These are phyloP conservation scores for Erigeron philadelphicus DNA, from an alignment of 140 eudicot genomes.

Conservation along the genomic window DNA sequence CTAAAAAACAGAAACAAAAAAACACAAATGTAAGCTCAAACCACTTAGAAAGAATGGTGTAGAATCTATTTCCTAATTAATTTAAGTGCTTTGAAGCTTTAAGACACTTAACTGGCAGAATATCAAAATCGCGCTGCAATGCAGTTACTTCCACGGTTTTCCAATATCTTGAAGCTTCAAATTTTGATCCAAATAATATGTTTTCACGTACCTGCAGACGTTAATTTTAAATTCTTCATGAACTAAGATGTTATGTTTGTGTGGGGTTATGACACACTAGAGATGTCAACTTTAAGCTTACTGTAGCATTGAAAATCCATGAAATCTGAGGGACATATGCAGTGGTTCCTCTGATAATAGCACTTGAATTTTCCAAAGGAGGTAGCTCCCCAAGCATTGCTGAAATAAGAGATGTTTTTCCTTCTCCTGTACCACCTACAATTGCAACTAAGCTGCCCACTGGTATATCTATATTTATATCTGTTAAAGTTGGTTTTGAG, in stretches of 20 bases:
- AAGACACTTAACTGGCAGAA: slow-evolving; percentile 64
- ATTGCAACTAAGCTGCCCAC: slow-evolving; percentile 85
- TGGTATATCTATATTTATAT: slow-evolving; percentile 71
- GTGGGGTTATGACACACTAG: slow-evolving; percentile 1
- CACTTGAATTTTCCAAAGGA: slow-evolving; percentile 48
- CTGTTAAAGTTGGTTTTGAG: slow-evolving; percentile 62
- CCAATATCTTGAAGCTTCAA: slow-evolving; percentile 59
- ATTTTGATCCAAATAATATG: slow-evolving; percentile 70
- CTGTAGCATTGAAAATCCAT: slow-evolving; percentile 96
- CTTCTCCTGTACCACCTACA: slow-evolving; percentile 96
- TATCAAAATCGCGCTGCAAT: slow-evolving; percentile 71
- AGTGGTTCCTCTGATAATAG: slow-evolving; percentile 72
- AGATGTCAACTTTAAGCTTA: slow-evolving; percentile 34
- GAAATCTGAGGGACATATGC: slow-evolving; percentile 96
- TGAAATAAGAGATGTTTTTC: slow-evolving; percentile 85
- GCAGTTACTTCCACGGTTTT: slow-evolving; percentile 65
- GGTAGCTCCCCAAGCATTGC: slow-evolving; percentile 99
- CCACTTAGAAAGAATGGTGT: neutral
- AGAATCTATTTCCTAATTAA: neutral
- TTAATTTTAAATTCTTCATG: neutral
- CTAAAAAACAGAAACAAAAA: slow-evolving; percentile 34
- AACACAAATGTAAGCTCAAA: slow-evolving; percentile 16
- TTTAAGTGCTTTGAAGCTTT: slow-evolving; percentile 1
- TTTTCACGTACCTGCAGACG: slow-evolving; percentile 75
- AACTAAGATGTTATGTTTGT: slow-evolving; percentile 6